Percentiles rank a stretch among this genome's conserved stretches.
These are phyloP conservation scores for Phaeosphaeriaceae sp. DNA, from an alignment of 2,329 filamentous ascomycete genomes.

Conservation along the genomic window DNA sequence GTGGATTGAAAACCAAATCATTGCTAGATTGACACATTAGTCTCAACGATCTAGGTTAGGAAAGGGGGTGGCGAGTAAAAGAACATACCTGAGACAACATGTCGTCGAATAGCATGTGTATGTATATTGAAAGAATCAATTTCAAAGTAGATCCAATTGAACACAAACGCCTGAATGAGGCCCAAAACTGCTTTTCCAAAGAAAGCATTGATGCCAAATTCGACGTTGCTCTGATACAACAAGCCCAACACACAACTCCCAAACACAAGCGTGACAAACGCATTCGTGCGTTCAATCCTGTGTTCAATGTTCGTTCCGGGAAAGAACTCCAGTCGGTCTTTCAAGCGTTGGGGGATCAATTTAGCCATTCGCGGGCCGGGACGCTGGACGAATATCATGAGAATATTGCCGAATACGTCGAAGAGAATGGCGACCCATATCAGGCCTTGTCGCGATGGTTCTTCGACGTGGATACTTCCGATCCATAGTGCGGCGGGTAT, in stretches of 20 bases:
- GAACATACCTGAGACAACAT: constrained; percentile 51
- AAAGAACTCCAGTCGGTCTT: constrained; percentile 62
- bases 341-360: constrained; percentile 23
- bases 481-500: constrained; percentile 65
- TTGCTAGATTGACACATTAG: constrained; percentile 45
- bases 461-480: constrained; percentile 62
- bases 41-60: background rate
- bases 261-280: constrained; percentile 69
- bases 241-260: constrained; percentile 69
- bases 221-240: constrained; percentile 62
- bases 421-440: constrained; percentile 63
- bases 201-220: constrained; percentile 62
- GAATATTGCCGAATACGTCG: constrained; percentile 59
- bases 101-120: constrained; percentile 66
- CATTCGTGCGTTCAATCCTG: constrained; percentile 67
- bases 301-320: constrained; percentile 71
- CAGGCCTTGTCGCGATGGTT: constrained; percentile 61
- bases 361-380: constrained; percentile 21
- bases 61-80: background rate
- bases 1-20: constrained; percentile 63
- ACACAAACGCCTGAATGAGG: constrained; percentile 63
- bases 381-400: constrained; percentile 50
- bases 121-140: constrained; percentile 64
- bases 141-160: constrained; percentile 71
- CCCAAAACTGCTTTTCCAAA: constrained; percentile 68